Conservation (phyloP, 169 alveolate species). For the Plasmodium gonderi region DNA sequence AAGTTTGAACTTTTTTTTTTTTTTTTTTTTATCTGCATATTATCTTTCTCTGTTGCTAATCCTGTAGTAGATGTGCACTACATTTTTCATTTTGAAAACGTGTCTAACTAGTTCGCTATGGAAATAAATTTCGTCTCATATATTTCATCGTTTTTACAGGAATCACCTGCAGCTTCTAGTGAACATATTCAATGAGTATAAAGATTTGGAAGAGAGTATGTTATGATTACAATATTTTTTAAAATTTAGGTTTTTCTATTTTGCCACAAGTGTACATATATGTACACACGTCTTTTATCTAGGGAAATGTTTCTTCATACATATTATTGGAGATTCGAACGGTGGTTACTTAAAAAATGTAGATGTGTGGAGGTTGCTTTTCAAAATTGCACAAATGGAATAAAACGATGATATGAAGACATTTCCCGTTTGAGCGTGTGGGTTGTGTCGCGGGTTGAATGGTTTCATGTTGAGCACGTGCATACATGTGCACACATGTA, state of each 20-base stretch:
- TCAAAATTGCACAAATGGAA: not conserved
- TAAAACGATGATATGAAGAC: not conserved
- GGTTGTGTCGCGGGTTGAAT: too few species aligned
- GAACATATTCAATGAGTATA: constrained; percentile 33
- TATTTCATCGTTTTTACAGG: not conserved
- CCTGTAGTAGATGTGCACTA: too few species aligned
- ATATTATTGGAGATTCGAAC: not conserved
- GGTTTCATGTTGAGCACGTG: too few species aligned
- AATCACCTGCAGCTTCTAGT: constrained; percentile 39
- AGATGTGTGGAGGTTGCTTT: not conserved
- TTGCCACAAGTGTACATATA: not conserved
- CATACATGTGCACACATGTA: not conserved
- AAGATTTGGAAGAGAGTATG: constrained; percentile 43
- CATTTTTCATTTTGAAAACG: not conserved
- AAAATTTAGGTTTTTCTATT: not conserved
- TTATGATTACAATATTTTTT: not conserved
- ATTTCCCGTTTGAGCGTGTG: too few species aligned
- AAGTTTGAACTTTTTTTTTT: too few species aligned
- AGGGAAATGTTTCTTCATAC: not conserved
- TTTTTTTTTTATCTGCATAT: too few species aligned
- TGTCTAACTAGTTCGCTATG: not conserved
- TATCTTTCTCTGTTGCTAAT: too few species aligned
- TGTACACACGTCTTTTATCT: not conserved
- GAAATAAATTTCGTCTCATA: not conserved
- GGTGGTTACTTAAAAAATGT: constrained; percentile 4